Percentiles rank a stretch among this genome's conserved stretches.
Conservation (phyloP, 352 stramenopile species). For the Saprolegnia parasitica region DNA sequence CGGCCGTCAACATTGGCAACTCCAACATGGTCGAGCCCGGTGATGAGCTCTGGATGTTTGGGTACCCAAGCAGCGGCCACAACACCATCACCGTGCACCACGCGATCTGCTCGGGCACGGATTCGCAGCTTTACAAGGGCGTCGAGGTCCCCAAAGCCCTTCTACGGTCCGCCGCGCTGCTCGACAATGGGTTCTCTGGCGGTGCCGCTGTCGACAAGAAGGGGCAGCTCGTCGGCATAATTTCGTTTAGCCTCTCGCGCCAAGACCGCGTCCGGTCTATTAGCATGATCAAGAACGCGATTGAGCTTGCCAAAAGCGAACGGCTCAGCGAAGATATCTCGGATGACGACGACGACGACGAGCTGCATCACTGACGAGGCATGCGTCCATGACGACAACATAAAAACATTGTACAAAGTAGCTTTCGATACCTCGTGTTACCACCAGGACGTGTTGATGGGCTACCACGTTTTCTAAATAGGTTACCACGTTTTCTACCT, state of each 20-base stretch:
- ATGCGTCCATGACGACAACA: no score
- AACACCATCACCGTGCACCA: slow-evolving; percentile 88
- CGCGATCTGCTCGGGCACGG: slow-evolving; percentile 84
- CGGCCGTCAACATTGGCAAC: slow-evolving; percentile 75
- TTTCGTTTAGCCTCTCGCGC: slow-evolving; percentile 81
- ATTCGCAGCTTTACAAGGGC: slow-evolving; percentile 80
- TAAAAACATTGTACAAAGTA: no score
- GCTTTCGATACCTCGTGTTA: no score
- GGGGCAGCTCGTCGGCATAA: slow-evolving; percentile 74
- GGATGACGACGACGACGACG: slow-evolving; percentile 9
- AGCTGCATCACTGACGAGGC: no score
- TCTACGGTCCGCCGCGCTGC: slow-evolving; percentile 73
- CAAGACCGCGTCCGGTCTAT: slow-evolving; percentile 84
- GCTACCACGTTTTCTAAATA: no score
- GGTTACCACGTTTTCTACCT: no score
- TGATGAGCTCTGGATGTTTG: slow-evolving; percentile 90
- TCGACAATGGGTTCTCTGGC: slow-evolving; percentile 84
- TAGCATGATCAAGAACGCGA: slow-evolving; percentile 86
- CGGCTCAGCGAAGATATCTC: slow-evolving; percentile 10
- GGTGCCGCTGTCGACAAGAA: slow-evolving; percentile 82
- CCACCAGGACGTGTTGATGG: no score
- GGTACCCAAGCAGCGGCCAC: slow-evolving; percentile 81
- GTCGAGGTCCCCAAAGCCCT: slow-evolving; percentile 84
- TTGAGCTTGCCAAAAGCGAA: slow-evolving; percentile 74
- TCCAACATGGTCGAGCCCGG: slow-evolving; percentile 85